Evolutionary conservation across 305 asterid species (phyloP).

Genomic region (Petunia hybrid): DNA sequence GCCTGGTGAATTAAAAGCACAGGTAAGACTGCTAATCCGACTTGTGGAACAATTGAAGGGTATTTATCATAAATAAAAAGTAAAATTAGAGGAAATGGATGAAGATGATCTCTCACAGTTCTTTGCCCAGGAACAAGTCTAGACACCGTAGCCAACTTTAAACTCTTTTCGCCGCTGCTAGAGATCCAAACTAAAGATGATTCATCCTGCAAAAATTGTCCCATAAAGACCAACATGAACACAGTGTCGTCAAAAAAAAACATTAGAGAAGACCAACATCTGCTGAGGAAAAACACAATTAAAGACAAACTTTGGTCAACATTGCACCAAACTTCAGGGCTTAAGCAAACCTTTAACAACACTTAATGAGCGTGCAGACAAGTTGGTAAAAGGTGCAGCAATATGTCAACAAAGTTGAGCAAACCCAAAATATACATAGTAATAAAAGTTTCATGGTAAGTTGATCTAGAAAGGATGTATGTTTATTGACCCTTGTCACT

Average conservation of each 20-base stretch:
- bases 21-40: slow-evolving; percentile 11
- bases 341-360: background rate
- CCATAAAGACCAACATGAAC: slow-evolving; percentile 21
- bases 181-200: slow-evolving; percentile 90
- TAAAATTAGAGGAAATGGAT: slow-evolving; percentile 30
- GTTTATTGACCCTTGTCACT: slow-evolving; percentile 16
- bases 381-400: background rate
- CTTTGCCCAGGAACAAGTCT: slow-evolving; percentile 96
- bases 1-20: slow-evolving; percentile 58
- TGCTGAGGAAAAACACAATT: slow-evolving; percentile 9
- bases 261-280: slow-evolving; percentile 7
- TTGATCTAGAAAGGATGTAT: background rate
- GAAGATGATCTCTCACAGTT: slow-evolving; percentile 72
- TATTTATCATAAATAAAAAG: slow-evolving; percentile 26
- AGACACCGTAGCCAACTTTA: slow-evolving; percentile 81
- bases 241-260: background rate
- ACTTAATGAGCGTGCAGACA: background rate
- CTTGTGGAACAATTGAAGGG: background rate
- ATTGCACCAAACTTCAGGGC: slow-evolving; percentile 18
- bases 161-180: slow-evolving; percentile 79
- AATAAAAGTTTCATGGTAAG: background rate
- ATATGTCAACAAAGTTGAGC: background rate
- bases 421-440: background rate
- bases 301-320: slow-evolving; percentile 4
- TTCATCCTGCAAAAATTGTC: slow-evolving; percentile 64